Base-by-base conservation (phyloP, 768 basidiomycete genomes). In the Calocybe cyanea region DNA sequence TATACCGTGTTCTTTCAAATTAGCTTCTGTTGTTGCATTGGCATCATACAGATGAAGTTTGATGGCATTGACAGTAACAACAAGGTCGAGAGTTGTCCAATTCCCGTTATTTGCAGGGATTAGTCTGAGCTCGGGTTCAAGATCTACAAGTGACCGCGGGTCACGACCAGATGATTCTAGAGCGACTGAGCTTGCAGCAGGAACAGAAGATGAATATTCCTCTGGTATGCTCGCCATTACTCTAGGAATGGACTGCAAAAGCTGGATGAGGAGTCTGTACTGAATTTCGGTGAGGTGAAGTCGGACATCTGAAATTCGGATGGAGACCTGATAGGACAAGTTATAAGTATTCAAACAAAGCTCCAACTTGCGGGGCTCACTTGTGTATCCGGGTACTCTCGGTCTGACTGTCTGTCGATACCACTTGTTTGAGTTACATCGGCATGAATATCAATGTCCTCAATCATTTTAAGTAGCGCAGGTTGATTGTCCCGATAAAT, bases 41-140 rank as follows among this genome's bases (percentile, higher is more conserved):
- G 63, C 71, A 50, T 89, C 91, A 63, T 92, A 98, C 10, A 99
- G 71, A 56, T 97, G 92, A 11, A 98, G 72, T 55, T 85, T 87
- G 57, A 97, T 75, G 0, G 80, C 69, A 38, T 76, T 70, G 40
- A 97, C 69, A 2, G 73, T 73, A 45, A 97, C 79, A 14, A 83
- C 73, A 34, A 96, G 57, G 60, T 94, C 90, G 33, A 94, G 35
- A 1, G 76, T 74, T 9, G 82, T 77, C 83, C 85, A 85, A 17
- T 70, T 65, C 10, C 54, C 60, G n/a, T 48, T 51, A 28, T 55
- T 51, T 23, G 49, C 58, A 25, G 53, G 52, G 14, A 61, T 52
- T 24, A 59, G 54, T 15, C 70, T 73, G 17, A 87, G 59, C 56
- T 90, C 87, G 4, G 87, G 87, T 53, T 77, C 74, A 21, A 87